Evolutionary conservation across 805 yeast species (phyloP), one percentile per base, ranked within the genome.

Genomic region (Cyberlindnera galapagoensis): DNA sequence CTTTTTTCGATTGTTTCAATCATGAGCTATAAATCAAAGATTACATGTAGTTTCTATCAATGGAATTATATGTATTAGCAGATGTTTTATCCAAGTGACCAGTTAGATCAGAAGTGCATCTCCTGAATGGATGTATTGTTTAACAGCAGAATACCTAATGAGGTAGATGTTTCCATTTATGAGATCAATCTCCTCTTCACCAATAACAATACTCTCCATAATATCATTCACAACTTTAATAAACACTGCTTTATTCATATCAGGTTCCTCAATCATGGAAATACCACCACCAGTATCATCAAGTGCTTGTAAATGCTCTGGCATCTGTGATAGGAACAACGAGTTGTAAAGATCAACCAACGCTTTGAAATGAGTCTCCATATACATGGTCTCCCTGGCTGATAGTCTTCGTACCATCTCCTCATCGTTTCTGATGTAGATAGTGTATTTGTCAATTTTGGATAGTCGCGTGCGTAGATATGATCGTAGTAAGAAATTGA

Each of bases 191-290:
- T 67, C 74, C 41, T 75, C 80, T 16, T 63, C 72, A 15, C 70
- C 76, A 9, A 75, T 58, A 4, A 52, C 47, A 0, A 74, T 61
- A 3, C 60, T 51, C 22, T 63, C 61, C 11, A 56, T 57, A 16
- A 56, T 51, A 9, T 62, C 65, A 20, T 47, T 49, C n/a, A 59
- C 33, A 1, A 74, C 80, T 28, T 72, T 66, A 9, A 88, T 63
- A 47, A 86, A 87, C 2, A 92, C 97, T 6, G 92, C 83, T 37
- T 67, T 71, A 41, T 81, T 69, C 51, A 82, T 44, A 30, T 83
- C 83, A 0, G 97, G 97, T 39, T 67, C 69, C 11, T 76, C 81
- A 3, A 90, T 65, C 97, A 92, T 88, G 7, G 74, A 65, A 10
- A 79, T 53, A 10, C 71, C 73, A 17, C 80, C 84, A 9, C 75